Evolutionary conservation across 345 rosid genomes (phyloP), one percentile per base, ranked within the genome.

Genomic region (Citrus mangshanensis): DNA sequence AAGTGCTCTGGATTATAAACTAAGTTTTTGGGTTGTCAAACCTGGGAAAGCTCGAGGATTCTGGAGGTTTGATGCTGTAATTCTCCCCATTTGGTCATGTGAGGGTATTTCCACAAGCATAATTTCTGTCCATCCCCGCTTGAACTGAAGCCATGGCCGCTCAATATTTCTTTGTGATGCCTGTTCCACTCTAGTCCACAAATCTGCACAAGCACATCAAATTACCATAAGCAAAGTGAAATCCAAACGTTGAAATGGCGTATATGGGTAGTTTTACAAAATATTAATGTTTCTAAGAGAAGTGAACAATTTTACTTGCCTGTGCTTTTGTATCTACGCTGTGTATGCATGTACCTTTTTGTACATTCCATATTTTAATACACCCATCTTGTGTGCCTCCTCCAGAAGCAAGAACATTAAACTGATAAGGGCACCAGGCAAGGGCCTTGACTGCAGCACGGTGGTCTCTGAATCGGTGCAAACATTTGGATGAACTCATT

Each of bases 101-200:
- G 81, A 74, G 90, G 92, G 82, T 89, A 87, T 79, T 79, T 86
- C 92, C 89, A 89, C 73, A 87, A 61, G 85, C 87, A 81, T 34
- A 87, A 80, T 56, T 75, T 78, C 76, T 86, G 79, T 49, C 75
- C 75, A 74, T 65, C 60, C 63, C 58, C 72, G 9, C 69, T 76
- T 27, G 28, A 22, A 51, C 91, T 78, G 58, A 71, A 84, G 51
- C 91, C 93, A 81, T 86, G 91, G 38, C 89, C 93, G 51, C 88
- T 86, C 72, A 87, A 25, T 68, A 89, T 78, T 86, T 89, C 92
- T 70, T 87, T 86, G 78, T 85, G 90, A 82, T 87, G 92, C 75
- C 82, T 87, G 83, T 87, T 89, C 90, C 90, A 89, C 35, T 87
- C 89, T 78, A 87, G 81, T 62, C 89, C 92, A 79, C 88, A 83